Conservation (phyloP, 495 filamentous ascomycete species). For the Penicillium ochrochloron region DNA sequence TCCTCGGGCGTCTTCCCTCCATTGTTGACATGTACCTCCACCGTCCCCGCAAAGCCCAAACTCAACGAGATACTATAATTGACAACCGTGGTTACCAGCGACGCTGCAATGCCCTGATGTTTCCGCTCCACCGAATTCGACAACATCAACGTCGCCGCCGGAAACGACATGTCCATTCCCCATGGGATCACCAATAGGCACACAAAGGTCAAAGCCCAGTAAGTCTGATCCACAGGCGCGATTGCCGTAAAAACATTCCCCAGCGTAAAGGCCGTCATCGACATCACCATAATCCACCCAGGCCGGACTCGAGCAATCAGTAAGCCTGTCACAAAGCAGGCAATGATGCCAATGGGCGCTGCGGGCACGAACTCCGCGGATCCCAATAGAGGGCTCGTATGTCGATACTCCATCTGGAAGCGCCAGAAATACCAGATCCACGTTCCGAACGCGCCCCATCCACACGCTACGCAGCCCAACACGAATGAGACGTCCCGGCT, state of each 20-base stretch:
- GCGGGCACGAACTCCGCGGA: conserved; percentile 47
- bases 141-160: conserved; percentile 40
- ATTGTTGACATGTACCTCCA: conserved; percentile 56
- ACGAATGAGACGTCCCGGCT: conserved; percentile 46
- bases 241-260: conserved; percentile 45
- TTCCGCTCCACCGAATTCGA: conserved; percentile 32
- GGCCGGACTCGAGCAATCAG: conserved; percentile 45
- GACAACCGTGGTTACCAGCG: conserved; percentile 63
- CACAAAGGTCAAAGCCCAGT: conserved; percentile 54
- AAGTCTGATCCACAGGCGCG: conserved; percentile 42
- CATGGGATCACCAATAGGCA: conserved; percentile 58
- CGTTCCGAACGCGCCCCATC: conserved; percentile 56
- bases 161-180: conserved; percentile 69
- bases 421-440: conserved; percentile 55
- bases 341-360: conserved; percentile 42
- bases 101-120: conserved; percentile 55
- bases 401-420: conserved; percentile 43
- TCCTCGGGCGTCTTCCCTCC: conserved; percentile 36
- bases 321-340: conserved; percentile 48
- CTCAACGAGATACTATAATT: conserved; percentile 67
- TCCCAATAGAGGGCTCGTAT: conserved; percentile 41
- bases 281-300: conserved; percentile 52
- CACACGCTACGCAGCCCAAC: conserved; percentile 49
- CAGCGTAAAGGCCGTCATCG: conserved; percentile 48
- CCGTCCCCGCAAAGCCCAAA: conserved; percentile 65